Evolutionary conservation across 2,329 filamentous ascomycete genomes (phyloP).

Genomic region (Penicillium sp.): DNA sequence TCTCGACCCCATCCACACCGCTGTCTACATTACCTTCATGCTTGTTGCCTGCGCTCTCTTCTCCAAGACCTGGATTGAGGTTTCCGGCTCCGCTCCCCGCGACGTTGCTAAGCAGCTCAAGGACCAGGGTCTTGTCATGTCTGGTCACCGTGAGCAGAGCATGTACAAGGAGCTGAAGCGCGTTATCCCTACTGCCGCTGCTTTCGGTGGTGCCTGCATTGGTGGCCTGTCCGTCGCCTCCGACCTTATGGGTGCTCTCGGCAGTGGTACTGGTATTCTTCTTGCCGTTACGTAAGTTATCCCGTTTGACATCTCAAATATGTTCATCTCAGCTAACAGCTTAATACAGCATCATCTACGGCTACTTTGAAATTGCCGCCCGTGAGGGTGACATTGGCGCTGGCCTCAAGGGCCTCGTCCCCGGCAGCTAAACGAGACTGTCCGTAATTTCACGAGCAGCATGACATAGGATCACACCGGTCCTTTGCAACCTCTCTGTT

Average conservation of each 20-base stretch:
- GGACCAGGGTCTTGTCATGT: slow-evolving; percentile 99
- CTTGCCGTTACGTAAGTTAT: slow-evolving; percentile 91
- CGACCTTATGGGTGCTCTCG: slow-evolving; percentile 92
- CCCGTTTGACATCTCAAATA: background rate
- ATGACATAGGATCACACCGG: slow-evolving; percentile 25
- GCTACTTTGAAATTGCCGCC: slow-evolving; percentile 98
- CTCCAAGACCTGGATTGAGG: slow-evolving; percentile 99
- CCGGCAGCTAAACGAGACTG: slow-evolving; percentile 39
- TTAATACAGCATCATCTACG: slow-evolving; percentile 82
- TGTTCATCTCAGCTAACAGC: slow-evolving; percentile 23
- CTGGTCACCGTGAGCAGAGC: slow-evolving; percentile 97
- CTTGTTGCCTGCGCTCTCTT: slow-evolving; percentile 95
- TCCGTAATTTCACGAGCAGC: slow-evolving; percentile 30
- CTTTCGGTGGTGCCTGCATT: slow-evolving; percentile 98
- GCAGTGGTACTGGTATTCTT: slow-evolving; percentile 95
- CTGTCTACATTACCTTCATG: slow-evolving; percentile 96
- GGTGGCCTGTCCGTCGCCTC: slow-evolving; percentile 93
- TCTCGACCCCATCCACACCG: slow-evolving; percentile 93
- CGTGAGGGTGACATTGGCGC: slow-evolving; percentile 90
- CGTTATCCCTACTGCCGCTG: slow-evolving; percentile 95
- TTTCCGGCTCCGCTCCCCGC: slow-evolving; percentile 93
- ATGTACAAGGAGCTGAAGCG: slow-evolving; percentile 99
- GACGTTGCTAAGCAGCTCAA: slow-evolving; percentile 99
- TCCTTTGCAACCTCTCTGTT: slow-evolving; percentile 16
- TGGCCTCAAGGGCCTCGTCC: slow-evolving; percentile 67